These are phyloP conservation scores for Galerina marginata DNA, from an alignment of 768 basidiomycete species.

Conservation along the genomic window DNA sequence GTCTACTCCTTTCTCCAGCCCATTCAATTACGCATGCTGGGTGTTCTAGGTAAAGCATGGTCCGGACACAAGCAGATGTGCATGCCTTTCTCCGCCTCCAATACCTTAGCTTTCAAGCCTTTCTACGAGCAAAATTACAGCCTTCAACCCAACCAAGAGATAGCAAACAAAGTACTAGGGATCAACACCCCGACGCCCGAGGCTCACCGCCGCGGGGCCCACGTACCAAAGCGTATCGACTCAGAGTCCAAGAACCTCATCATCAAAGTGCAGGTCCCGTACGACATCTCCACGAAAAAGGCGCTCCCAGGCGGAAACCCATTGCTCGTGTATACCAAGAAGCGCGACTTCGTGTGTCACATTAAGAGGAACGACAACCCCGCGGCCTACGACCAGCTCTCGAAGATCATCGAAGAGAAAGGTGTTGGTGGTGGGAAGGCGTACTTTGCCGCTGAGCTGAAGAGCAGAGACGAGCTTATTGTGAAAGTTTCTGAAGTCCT, in stretches of 20 bases:
- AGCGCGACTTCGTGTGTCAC: conserved; percentile 55
- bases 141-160: conserved; percentile 21
- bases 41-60: conserved; percentile 47
- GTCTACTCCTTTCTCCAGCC: conserved; percentile 16
- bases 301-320: neutral
- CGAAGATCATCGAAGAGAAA: conserved; percentile 41
- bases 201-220: neutral
- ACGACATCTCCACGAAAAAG: neutral
- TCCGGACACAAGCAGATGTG: conserved; percentile 52
- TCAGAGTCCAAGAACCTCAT: conserved; percentile 45
- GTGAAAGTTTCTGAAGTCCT: conserved; percentile 54
- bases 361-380: conserved; percentile 37
- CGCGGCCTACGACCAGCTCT: conserved; percentile 46
- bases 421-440: conserved; percentile 53
- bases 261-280: conserved; percentile 60
- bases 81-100: conserved; percentile 45
- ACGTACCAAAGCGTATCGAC: conserved; percentile 4
- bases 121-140: conserved; percentile 30
- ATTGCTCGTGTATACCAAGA: conserved; percentile 54
- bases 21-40: neutral
- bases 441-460: conserved; percentile 60
- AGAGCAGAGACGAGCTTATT: conserved; percentile 48
- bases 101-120: conserved; percentile 54
- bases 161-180: conserved; percentile 6
- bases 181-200: neutral